Percentiles rank a stretch among this genome's conserved stretches.
Evolutionary conservation across 2,329 filamentous ascomycete genomes (phyloP).

Genomic region (Decorospora gaudefroyi): DNA sequence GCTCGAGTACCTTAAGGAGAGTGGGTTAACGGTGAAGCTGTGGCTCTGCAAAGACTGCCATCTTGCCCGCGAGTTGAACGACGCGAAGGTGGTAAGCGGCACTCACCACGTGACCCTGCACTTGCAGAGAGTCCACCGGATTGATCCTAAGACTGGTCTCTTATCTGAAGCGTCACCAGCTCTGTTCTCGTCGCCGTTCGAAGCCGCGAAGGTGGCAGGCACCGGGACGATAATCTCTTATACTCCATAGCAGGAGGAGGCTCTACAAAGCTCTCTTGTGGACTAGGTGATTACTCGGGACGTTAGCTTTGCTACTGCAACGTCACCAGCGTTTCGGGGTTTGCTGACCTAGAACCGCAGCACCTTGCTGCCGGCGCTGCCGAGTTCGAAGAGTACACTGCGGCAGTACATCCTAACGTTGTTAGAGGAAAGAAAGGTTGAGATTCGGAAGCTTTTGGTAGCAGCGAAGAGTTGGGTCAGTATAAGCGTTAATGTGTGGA

Average conservation of each 20-base stretch:
- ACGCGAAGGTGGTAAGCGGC: background rate
- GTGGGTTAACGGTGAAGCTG: background rate
- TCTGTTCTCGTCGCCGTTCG: background rate
- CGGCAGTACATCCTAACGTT: background rate
- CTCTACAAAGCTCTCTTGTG: background rate
- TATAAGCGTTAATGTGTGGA: slow-evolving; percentile 7
- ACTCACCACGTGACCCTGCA: background rate
- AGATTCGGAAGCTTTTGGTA: slow-evolving; percentile 4
- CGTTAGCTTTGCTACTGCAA: background rate
- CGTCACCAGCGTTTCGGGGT: background rate
- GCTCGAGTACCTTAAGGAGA: background rate
- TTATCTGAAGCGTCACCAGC: background rate
- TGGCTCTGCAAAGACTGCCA: slow-evolving; percentile 1
- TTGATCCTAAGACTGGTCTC: background rate
- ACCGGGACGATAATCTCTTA: background rate
- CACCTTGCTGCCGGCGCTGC: background rate
- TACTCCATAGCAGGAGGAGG: slow-evolving; percentile 1
- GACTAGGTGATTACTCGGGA: slow-evolving; percentile 1
- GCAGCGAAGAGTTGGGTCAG: background rate
- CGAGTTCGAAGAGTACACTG: background rate
- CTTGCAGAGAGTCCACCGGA: background rate
- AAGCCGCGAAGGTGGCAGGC: background rate
- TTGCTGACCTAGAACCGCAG: slow-evolving; percentile 2
- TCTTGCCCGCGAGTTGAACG: background rate
- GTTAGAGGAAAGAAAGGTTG: background rate